Base-by-base conservation (phyloP, 129 eudicot species). In the Tagetes patula region DNA sequence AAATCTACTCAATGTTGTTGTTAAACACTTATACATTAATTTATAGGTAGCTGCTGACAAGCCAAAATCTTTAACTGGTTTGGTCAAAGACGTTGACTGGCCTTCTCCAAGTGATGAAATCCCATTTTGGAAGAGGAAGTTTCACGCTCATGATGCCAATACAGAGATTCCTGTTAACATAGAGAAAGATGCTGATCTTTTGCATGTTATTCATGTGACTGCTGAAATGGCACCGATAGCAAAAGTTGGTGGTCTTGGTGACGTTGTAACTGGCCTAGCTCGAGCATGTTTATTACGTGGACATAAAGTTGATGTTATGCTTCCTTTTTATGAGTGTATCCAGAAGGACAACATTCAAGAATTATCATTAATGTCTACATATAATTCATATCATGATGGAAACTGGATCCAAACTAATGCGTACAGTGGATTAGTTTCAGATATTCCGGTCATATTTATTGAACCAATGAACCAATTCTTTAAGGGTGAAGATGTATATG, bases 141-240 rank as follows among this genome's bases (percentile, higher is more conserved):
- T 84, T 67, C 82, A 78, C 20, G 77, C 77, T 36, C 79, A 77
- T 75, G 87, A 88, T 66, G 75, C 79, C 45, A 73, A 53, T 64
- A 55, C 78, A 14, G 85, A 83, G 5, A 41, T 40, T 58, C 84
- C 87, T 8, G 67, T 32, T 52, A 39, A 64, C 33, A 65, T 79
- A 32, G 82, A 81, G 69, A 85, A 81, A 80, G 96, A 91, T 79
- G 71, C 88, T 12, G 88, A 86, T 79, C 82, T 72, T 75, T 70
- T 86, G 80, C 92, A 91, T 75, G 79, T 88, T 73, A 80, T 86
- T 75, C 97, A 91, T 46, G 84, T 86, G 60, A 88, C 96, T 14
- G 96, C 97, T 69, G 97, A 91, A 73, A 89, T 91, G 89, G 97
- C 96, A 63, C 96, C 97, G 36, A 80, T 88, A 67, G 97, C 96